Conservation (phyloP, 192 early-diverging fungal genomes). For the Dissophora ornata region DNA sequence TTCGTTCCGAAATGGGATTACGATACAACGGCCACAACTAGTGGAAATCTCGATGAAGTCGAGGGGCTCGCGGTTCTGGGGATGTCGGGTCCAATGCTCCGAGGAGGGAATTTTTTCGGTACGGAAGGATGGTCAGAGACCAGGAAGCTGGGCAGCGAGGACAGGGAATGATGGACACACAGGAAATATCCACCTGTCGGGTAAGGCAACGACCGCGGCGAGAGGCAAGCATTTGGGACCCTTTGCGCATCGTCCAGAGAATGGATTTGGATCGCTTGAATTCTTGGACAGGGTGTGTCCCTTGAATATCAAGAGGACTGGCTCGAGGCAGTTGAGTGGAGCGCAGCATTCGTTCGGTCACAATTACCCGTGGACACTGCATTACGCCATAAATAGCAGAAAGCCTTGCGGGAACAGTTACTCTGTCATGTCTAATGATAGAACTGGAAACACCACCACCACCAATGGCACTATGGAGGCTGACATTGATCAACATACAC, state of each 20-base stretch:
- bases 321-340: conserved; percentile 8
- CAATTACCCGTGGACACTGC: conserved; percentile 38
- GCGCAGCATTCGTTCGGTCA: conserved; percentile 26
- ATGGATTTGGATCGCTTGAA: conserved; percentile 17
- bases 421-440: too few relatives aligned
- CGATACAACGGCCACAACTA: conserved; percentile 37
- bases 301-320: conserved; percentile 19
- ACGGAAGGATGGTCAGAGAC: too few relatives aligned
- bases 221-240: background rate
- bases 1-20: conserved; percentile 24
- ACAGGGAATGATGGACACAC: too few relatives aligned
- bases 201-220: background rate
- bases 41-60: conserved; percentile 32
- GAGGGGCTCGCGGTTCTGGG: background rate
- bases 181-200: too few relatives aligned
- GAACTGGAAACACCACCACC: too few relatives aligned
- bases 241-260: background rate
- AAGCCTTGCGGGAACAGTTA: too few relatives aligned
- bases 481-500: too few relatives aligned
- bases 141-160: background rate
- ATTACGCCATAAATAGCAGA: conserved; percentile 21
- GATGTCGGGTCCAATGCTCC: background rate
- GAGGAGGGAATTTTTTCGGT: conserved; percentile 12
- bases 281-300: conserved; percentile 41
- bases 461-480: too few relatives aligned